Conservation (phyloP, 768 basidiomycete species). For the Leccinum subgranulosum region DNA sequence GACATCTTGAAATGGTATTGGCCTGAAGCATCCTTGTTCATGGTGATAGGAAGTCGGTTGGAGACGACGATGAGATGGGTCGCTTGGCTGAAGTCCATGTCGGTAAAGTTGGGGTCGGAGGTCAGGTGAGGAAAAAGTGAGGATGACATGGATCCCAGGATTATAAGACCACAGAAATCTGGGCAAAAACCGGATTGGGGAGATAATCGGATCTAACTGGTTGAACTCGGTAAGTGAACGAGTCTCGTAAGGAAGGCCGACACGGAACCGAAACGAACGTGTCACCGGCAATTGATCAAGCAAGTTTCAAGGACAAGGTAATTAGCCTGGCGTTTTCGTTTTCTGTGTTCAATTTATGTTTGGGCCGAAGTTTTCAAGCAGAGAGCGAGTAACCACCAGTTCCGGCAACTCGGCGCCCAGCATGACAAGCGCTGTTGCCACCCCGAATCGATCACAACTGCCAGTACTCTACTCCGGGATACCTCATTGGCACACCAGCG, state of each 20-base stretch:
- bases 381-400: not conserved
- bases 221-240: not conserved
- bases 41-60: conserved; percentile 93
- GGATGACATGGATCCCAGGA: conserved; percentile 21
- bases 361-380: not conserved
- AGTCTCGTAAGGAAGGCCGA: not conserved
- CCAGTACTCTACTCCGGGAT: conserved; percentile 6
- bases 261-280: not conserved
- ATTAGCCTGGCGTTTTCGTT: too few relatives aligned
- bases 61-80: conserved; percentile 91
- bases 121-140: conserved; percentile 25
- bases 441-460: not conserved
- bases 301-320: not conserved
- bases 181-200: conserved; percentile 26
- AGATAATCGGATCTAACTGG: conserved; percentile 32
- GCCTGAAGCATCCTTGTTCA: conserved; percentile 87
- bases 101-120: conserved; percentile 27
- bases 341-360: not conserved
- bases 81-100: conserved; percentile 48
- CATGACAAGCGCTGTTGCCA: not conserved
- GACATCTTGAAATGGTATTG: conserved; percentile 99
- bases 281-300: not conserved
- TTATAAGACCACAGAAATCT: conserved; percentile 30
- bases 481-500: conserved; percentile 5
- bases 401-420: conserved; percentile 4